phyloP scores from a whole-genome alignment of 306 rosid species.

The Pyrus pyrifolia region DNA sequence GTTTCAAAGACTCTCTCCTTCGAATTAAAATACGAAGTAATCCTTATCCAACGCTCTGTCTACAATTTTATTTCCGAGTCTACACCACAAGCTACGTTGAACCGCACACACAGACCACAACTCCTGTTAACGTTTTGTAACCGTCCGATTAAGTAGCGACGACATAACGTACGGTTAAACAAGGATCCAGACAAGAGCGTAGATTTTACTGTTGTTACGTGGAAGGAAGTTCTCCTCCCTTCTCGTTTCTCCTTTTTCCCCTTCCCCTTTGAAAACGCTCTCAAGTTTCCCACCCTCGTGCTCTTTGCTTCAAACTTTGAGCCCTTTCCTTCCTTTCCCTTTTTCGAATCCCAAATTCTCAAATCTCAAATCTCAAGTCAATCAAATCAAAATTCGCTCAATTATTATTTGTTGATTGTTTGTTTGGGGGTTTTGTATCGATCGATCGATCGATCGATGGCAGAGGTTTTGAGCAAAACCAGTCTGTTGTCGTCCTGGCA shows the following conservation, averaged over 20 bases:
- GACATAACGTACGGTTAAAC: not conserved
- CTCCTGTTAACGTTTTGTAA: not conserved
- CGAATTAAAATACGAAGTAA: too few relatives aligned
- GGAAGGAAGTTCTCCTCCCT: not conserved
- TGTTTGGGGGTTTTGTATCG: not conserved
- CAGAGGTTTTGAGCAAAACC: conserved; percentile 41
- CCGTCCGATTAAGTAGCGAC: not conserved
- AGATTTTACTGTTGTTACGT: not conserved
- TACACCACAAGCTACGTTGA: not conserved
- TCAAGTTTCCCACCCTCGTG: not conserved
- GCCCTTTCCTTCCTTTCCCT: not conserved
- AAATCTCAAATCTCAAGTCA: not conserved
- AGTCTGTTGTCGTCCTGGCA: conserved; percentile 39
- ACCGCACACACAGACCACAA: not conserved
- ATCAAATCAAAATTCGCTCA: not conserved
- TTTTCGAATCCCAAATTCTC: not conserved
- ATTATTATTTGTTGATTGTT: not conserved
- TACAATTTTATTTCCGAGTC: not conserved
- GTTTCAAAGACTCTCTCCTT: not conserved
- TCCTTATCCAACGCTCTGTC: not conserved
- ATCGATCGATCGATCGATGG: conserved; percentile 28
- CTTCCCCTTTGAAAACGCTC: not conserved
- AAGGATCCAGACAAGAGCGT: not conserved
- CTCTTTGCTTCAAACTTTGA: not conserved
- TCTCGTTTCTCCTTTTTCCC: not conserved